Evolutionary conservation across 768 basidiomycete genomes (phyloP).

Genomic region (Mycena rosella): DNA sequence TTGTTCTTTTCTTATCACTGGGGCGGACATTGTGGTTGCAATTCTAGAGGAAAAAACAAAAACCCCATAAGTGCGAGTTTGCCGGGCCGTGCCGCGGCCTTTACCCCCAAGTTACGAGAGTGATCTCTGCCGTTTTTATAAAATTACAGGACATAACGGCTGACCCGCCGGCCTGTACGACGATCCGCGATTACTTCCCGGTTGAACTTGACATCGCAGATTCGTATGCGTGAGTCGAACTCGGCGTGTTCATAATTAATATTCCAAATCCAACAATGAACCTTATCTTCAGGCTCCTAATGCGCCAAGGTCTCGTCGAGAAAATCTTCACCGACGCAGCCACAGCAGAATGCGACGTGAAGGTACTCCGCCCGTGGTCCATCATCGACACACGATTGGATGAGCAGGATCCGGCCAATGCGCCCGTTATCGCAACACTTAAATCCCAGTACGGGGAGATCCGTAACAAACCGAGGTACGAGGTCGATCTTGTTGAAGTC

Average conservation of each 20-base stretch:
- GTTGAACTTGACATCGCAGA: constrained; percentile 14
- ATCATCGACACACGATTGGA: constrained; percentile 10
- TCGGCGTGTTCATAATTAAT: background rate
- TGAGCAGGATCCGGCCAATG: background rate
- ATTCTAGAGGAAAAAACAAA: too few species aligned
- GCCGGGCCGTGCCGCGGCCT: too few species aligned
- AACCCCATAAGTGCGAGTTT: too few species aligned
- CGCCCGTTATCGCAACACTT: constrained; percentile 7
- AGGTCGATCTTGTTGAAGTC: too few species aligned
- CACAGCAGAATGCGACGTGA: background rate
- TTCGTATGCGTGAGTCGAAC: constrained; percentile 16
- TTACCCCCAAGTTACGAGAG: too few species aligned
- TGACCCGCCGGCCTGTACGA: constrained; percentile 17
- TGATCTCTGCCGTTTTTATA: background rate
- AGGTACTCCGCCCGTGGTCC: constrained; percentile 17
- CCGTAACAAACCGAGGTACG: too few species aligned
- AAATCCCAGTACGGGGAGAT: constrained; percentile 24
- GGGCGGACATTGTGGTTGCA: too few species aligned
- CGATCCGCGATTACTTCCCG: constrained; percentile 12
- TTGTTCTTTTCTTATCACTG: too few species aligned
- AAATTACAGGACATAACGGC: constrained; percentile 9
- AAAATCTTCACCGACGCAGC: constrained; percentile 13
- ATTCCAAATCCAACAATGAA: background rate
- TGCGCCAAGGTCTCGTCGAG: constrained; percentile 24
- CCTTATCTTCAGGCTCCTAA: constrained; percentile 11